These are phyloP conservation scores for Candida maris DNA, from an alignment of 805 yeast species.

Conservation along the genomic window DNA sequence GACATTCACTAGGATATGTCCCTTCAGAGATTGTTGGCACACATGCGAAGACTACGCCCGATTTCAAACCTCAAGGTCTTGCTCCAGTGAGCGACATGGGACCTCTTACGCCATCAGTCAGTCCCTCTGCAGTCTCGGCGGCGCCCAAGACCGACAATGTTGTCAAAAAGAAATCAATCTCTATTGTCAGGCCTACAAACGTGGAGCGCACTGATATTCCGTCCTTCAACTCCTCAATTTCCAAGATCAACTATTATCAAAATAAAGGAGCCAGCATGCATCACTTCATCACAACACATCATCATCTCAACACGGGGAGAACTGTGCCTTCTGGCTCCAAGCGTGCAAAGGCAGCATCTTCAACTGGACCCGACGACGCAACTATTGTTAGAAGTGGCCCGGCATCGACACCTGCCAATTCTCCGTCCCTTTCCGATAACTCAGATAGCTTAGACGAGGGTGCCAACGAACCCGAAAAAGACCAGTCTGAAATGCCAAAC, in stretches of 20 bases:
- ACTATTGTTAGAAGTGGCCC: slow-evolving; percentile 7
- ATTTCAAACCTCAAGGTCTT: neutral
- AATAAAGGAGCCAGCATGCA: slow-evolving; percentile 11
- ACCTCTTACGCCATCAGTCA: neutral
- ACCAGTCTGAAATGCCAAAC: slow-evolving; percentile 7
- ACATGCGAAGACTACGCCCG: neutral
- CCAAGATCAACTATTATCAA: slow-evolving; percentile 24
- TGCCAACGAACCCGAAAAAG: neutral
- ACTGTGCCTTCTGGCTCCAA: neutral
- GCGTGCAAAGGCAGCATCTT: neutral
- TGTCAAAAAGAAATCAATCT: slow-evolving; percentile 12
- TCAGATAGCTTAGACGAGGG: slow-evolving; percentile 3
- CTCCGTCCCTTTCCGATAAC: slow-evolving; percentile 4
- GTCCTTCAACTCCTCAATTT: slow-evolving; percentile 19
- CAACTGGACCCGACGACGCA: slow-evolving; percentile 8
- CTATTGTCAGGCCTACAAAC: slow-evolving; percentile 15
- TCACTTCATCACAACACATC: slow-evolving; percentile 12
- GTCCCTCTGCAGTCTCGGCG: slow-evolving; percentile 1
- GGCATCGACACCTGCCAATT: neutral
- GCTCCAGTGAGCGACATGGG: neutral
- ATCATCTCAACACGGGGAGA: slow-evolving; percentile 2
- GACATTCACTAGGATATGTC: slow-evolving; percentile 5
- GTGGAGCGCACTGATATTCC: slow-evolving; percentile 4
- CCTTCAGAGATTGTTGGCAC: neutral
- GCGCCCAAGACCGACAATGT: slow-evolving; percentile 1